Conservation (phyloP, 441 rosid species). For the Eutrema salsugineum region DNA sequence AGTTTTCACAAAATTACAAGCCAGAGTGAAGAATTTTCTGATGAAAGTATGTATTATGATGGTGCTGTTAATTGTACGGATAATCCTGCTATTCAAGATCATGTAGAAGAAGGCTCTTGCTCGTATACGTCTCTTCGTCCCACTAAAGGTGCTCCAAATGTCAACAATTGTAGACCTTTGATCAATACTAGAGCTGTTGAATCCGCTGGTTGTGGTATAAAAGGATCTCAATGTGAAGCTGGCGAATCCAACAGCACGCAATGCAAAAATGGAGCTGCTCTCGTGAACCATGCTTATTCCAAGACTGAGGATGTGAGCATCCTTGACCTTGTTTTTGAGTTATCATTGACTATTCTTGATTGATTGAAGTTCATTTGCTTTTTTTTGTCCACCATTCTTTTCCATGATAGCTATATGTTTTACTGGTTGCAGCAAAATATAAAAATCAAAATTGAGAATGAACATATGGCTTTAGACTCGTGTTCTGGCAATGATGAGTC, state of each 20-base stretch:
- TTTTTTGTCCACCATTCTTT: background rate
- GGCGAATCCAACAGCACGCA: constrained; percentile 39
- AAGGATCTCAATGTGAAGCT: constrained; percentile 46
- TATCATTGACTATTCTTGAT: background rate
- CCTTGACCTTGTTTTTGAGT: constrained; percentile 9
- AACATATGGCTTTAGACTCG: constrained; percentile 44
- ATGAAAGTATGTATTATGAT: constrained; percentile 47
- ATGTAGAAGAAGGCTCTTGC: constrained; percentile 65
- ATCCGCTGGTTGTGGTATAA: constrained; percentile 41
- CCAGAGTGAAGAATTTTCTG: constrained; percentile 47
- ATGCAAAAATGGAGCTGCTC: constrained; percentile 34
- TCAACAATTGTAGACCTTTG: constrained; percentile 38
- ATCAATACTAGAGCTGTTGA: constrained; percentile 36
- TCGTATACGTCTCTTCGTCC: constrained; percentile 49
- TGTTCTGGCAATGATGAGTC: constrained; percentile 45
- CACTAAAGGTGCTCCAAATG: constrained; percentile 34
- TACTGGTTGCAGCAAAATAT: constrained; percentile 51
- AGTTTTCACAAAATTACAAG: constrained; percentile 20
- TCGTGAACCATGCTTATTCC: constrained; percentile 38
- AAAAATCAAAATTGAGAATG: constrained; percentile 57
- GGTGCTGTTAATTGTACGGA: constrained; percentile 34
- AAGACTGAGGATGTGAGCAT: constrained; percentile 49
- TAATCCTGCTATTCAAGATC: constrained; percentile 39
- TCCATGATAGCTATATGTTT: constrained; percentile 8
- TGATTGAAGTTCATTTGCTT: background rate